Conservation (phyloP, 2,329 filamentous ascomycete genomes). For the Zymoseptoria brevis region DNA sequence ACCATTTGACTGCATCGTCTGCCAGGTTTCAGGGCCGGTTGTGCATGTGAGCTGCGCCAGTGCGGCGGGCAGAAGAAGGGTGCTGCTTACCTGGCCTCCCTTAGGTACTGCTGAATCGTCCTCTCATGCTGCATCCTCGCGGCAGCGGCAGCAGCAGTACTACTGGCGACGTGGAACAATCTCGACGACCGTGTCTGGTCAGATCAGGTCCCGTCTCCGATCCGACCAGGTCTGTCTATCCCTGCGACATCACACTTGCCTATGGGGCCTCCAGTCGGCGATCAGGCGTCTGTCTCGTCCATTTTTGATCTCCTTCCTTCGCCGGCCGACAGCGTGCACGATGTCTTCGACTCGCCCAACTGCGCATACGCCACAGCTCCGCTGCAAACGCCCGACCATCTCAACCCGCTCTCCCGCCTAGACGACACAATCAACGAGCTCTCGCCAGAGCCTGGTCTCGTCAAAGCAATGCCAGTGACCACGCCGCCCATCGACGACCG, state of each 20-base stretch:
- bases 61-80: background rate
- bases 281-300: background rate
- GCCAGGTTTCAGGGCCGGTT: background rate
- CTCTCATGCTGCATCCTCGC: background rate
- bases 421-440: constrained; percentile 6
- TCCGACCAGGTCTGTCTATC: background rate
- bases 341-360: background rate
- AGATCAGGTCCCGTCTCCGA: background rate
- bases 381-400: constrained; percentile 3
- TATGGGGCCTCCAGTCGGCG: background rate
- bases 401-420: constrained; percentile 7
- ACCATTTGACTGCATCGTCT: background rate
- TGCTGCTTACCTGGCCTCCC: background rate
- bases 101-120: background rate
- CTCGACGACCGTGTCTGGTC: background rate
- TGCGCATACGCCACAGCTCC: background rate
- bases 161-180: too few relatives aligned
- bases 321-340: background rate
- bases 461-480: constrained; percentile 7
- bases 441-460: constrained; percentile 13
- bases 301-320: background rate
- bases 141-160: too few relatives aligned
- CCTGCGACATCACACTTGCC: background rate
- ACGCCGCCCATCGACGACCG: constrained; percentile 17
- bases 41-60: background rate